Evolutionary conservation across 495 filamentous ascomycete genomes (phyloP).

Genomic region (Neurospora tetraspora): DNA sequence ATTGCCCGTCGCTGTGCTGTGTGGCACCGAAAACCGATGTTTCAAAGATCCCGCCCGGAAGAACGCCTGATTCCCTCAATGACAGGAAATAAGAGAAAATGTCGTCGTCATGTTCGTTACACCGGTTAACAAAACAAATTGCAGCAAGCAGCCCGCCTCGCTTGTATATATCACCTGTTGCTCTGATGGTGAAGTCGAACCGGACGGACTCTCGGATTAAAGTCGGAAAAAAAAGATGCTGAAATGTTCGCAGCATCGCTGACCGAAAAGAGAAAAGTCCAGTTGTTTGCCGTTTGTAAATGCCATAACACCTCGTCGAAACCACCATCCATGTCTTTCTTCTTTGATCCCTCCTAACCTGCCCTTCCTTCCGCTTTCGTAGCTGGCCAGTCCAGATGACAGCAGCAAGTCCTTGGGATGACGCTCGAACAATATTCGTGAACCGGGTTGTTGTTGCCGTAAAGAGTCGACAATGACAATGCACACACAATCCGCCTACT

Average conservation of each 20-base stretch:
- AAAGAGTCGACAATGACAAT: not conserved
- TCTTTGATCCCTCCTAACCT: not conserved
- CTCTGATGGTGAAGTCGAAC: not conserved
- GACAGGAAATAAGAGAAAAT: not conserved
- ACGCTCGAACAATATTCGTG: not conserved
- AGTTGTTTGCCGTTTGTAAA: not conserved
- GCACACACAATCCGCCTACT: not conserved
- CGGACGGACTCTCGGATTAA: not conserved
- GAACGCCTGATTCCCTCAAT: not conserved
- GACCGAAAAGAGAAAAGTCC: not conserved
- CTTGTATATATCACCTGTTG: not conserved
- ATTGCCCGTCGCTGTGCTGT: not conserved
- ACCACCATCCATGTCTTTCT: not conserved
- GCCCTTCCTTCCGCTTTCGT: not conserved
- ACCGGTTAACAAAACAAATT: not conserved
- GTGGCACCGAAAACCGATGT: not conserved
- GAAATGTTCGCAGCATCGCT: not conserved
- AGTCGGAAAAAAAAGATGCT: not conserved
- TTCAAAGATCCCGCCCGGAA: not conserved
- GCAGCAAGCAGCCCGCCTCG: not conserved
- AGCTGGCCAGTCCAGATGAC: not conserved
- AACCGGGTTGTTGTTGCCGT: not conserved
- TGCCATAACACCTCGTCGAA: not conserved
- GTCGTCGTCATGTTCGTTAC: not conserved
- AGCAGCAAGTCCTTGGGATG: not conserved